Evolutionary conservation across 768 basidiomycete genomes (phyloP), one percentile per base, ranked within the genome.

Genomic region (Suillus paluster): DNA sequence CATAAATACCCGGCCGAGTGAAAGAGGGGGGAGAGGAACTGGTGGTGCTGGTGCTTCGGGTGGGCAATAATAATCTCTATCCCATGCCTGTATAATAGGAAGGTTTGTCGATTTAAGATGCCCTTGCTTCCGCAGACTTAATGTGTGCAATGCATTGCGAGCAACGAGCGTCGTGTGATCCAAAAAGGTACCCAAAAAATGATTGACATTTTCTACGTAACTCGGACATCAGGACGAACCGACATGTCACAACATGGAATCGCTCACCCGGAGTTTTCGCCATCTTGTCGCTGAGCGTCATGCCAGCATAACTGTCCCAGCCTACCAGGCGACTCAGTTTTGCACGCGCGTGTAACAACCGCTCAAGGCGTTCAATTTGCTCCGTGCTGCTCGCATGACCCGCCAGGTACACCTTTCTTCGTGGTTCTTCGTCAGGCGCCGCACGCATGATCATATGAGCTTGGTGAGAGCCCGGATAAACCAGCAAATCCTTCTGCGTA

Each of bases 251-350:
- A 27, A 53, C 30, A n/a, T 49, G 55, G 60, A 39, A 61, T 6
- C 1, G 39, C 83, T 63, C 62, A 93, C 92, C 92, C 57, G 97
- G 96, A 36, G 87, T 91, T 75, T 92, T 94, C 1, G 96, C 97
- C 97, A 99, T 99, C 79, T 97, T 99, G 75, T 98, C 96, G 34
- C 85, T 85, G 21, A 99, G 81, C 0, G 88, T 86, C 84, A 97
- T 91, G 63, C 93, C 87, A 0, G 89, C 95, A 78, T 86, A 99
- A 66, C 91, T 97, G 42, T 88, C 81, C 68, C 87, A 86, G 11
- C 97, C 97, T 41, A 97, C 89, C 17, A 99, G 78, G 23, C 79
- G 84, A 2, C 97, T 95, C 7, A 98, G 80, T 68, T 95, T 86
- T 5, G 88, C 93, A 33, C 97, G 85, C 48, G 88, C 87, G 38